Evolutionary conservation across 2,329 filamentous ascomycete species (phyloP).

Genomic region (Capronia americana): DNA sequence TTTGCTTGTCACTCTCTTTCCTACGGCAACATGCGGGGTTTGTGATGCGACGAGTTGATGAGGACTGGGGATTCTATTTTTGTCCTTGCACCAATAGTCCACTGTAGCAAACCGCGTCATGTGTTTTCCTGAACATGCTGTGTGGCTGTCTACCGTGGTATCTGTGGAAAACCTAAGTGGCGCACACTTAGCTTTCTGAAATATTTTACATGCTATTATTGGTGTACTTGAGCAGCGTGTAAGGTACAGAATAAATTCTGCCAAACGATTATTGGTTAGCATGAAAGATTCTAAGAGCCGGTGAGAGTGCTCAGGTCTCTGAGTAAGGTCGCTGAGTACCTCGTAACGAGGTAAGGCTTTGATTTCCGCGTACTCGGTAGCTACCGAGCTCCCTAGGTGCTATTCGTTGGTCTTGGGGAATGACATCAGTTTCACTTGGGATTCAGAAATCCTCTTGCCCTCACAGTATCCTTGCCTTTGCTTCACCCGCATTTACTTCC

Average conservation of each 20-base stretch:
- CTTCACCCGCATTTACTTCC: neutral
- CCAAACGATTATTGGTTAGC: neutral
- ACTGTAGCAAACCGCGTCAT: neutral
- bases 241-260: neutral
- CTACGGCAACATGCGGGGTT: neutral
- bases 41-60: neutral
- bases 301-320: neutral
- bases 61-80: neutral
- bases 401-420: too few relatives aligned
- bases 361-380: too few relatives aligned
- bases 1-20: neutral
- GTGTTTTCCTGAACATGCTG: neutral
- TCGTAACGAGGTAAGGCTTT: too few relatives aligned
- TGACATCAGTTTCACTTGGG: neutral
- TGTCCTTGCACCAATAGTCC: neutral
- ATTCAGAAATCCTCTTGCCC: neutral
- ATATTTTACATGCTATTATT: too few relatives aligned
- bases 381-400: too few relatives aligned
- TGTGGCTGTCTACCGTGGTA: too few relatives aligned
- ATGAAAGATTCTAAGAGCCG: neutral
- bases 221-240: neutral
- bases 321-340: too few relatives aligned
- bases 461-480: neutral
- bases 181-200: too few relatives aligned
- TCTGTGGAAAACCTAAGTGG: too few relatives aligned